Conservation (phyloP, 805 yeast genomes). For the Sungouiozyma ichnusensis region DNA sequence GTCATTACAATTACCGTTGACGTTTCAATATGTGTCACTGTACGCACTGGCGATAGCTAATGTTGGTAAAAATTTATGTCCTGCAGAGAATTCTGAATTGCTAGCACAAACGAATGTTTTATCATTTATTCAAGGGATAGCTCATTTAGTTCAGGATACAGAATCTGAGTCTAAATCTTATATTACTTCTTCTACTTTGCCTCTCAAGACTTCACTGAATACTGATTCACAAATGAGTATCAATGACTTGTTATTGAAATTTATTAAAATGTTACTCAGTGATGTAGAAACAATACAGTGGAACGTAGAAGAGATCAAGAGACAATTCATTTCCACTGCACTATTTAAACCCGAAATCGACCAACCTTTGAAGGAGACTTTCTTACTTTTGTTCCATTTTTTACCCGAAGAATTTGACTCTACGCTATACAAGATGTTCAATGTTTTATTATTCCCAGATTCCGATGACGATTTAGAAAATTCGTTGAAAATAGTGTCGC, state of each 20-base stretch:
- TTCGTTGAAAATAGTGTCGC: slow-evolving; percentile 20
- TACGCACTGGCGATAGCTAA: slow-evolving; percentile 13
- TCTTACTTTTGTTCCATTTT: slow-evolving; percentile 24
- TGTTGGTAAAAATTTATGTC: slow-evolving; percentile 1
- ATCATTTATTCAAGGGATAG: not conserved
- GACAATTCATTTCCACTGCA: slow-evolving; percentile 23
- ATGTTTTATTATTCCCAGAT: slow-evolving; percentile 22
- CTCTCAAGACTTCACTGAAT: slow-evolving; percentile 12
- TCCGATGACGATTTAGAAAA: slow-evolving; percentile 13
- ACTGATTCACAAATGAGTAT: slow-evolving; percentile 14
- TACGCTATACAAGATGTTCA: slow-evolving; percentile 27
- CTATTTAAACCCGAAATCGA: slow-evolving; percentile 13
- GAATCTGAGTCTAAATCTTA: not conserved
- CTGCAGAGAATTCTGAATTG: slow-evolving; percentile 15
- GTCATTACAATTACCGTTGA: slow-evolving; percentile 14
- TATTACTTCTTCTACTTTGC: slow-evolving; percentile 4
- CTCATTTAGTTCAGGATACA: not conserved
- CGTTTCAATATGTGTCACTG: slow-evolving; percentile 24
- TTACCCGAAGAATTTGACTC: slow-evolving; percentile 27
- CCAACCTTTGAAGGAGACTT: slow-evolving; percentile 13
- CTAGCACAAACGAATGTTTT: slow-evolving; percentile 16
- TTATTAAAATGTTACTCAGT: slow-evolving; percentile 18
- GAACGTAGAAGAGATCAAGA: slow-evolving; percentile 7
- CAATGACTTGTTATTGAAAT: slow-evolving; percentile 22
- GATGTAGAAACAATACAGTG: slow-evolving; percentile 10